Base-by-base conservation (phyloP, 192 early-diverging fungal genomes). In the Rhizophagus sp. region DNA sequence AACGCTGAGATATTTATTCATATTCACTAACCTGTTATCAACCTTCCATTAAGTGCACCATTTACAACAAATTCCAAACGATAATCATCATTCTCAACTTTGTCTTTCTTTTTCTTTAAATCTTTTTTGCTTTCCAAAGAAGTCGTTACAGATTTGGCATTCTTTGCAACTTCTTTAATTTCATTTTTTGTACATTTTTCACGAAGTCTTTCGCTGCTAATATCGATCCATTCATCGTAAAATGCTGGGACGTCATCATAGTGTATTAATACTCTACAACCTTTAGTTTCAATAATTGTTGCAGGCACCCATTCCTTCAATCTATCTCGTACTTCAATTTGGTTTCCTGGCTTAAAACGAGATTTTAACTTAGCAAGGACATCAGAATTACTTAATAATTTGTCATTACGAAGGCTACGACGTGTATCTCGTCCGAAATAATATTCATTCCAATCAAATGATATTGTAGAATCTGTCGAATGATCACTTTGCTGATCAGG, bases 211-310 rank as follows among this genome's bases (percentile, higher is more conserved):
- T 92, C 88, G 27, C 90, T 91, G 73, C 90, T 92, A 82, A 92
- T 92, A 76, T 92, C 91, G 73, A 92, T 85, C 91, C 91, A 92
- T 79, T 92, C 91, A 71, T 92, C 89, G 76, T 88, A 89, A 61
- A 82, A 72, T 24, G 80, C 79, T 1, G 83, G 82, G 25, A 88
- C 89, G 7, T 89, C 89, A 27, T 83, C 82, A 76, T 92, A 92
- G 73, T 91, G 91, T 27, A 92, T 84, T 33, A 90, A 81, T 1
- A 91, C 83, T 49, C 90, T 81, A 57, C 89, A 91, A 33, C 89
- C 83, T 78, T 88, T 89, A 11, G 90, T 82, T 24, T 88, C 90
- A n/a, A 82, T 76, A n/a, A 92, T 88, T 19, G 80, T 79, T 0
- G 88, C 90, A 17, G 73, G 73, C 80, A 89, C 83, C 91, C 91